Conservation (phyloP, 139 green algal species). For the Picochlorum sp. region DNA sequence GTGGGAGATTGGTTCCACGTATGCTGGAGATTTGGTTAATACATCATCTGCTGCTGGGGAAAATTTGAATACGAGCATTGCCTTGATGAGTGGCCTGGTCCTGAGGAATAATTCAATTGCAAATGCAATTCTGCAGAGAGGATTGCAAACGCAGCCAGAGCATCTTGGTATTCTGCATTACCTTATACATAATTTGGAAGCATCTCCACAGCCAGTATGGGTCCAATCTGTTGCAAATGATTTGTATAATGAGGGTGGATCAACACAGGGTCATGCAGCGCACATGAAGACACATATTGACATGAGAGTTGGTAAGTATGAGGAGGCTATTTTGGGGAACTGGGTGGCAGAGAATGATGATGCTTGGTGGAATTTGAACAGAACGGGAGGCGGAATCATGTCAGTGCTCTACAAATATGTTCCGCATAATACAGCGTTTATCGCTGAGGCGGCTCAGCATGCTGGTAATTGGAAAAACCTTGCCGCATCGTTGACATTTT, state of each 20-base stretch:
- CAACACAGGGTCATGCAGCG: neutral
- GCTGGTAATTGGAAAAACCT: neutral
- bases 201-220: neutral
- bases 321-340: neutral
- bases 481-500: neutral
- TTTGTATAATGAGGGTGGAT: neutral
- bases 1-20: neutral
- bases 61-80: neutral
- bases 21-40: neutral
- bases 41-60: neutral
- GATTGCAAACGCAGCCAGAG: neutral
- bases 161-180: neutral
- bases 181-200: neutral
- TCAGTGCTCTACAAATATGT: neutral
- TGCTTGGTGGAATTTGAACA: neutral
- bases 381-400: neutral
- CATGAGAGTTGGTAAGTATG: neutral
- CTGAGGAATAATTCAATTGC: neutral
- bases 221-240: neutral
- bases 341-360: neutral
- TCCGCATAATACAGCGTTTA: neutral
- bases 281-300: neutral
- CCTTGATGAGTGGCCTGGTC: neutral
- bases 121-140: neutral
- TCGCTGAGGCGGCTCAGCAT: neutral